Percentiles rank a stretch among this genome's conserved stretches.
These are phyloP conservation scores for Xylaria castorea DNA, from an alignment of 495 filamentous ascomycete species.

Conservation along the genomic window DNA sequence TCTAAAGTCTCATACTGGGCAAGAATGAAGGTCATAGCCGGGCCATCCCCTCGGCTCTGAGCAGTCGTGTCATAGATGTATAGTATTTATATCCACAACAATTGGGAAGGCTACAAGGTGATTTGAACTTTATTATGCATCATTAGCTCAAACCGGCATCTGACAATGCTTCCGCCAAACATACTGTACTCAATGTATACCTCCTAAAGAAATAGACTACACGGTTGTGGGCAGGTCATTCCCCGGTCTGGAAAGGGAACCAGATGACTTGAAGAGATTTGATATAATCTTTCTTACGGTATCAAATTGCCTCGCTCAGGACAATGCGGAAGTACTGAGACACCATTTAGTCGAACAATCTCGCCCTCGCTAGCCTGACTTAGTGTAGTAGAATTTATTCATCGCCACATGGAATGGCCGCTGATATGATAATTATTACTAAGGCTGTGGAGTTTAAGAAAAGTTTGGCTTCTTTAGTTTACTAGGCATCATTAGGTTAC, in stretches of 20 bases:
- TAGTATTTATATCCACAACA: neutral
- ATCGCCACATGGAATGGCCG: neutral
- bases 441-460: neutral
- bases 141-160: neutral
- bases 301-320: neutral
- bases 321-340: neutral
- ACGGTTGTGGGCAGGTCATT: neutral
- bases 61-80: neutral
- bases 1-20: neutral
- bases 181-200: neutral
- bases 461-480: neutral
- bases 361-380: neutral
- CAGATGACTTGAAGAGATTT: neutral
- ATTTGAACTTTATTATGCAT: neutral
- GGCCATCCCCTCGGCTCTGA: neutral
- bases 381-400: neutral
- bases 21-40: neutral
- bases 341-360: neutral
- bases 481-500: slow-evolving; percentile 8
- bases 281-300: neutral
- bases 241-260: neutral
- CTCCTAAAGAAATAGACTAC: neutral
- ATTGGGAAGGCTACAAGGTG: neutral
- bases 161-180: neutral
- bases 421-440: neutral